Evolutionary conservation across 2,329 filamentous ascomycete genomes (phyloP).

Genomic region (Hortaea werneckii): DNA sequence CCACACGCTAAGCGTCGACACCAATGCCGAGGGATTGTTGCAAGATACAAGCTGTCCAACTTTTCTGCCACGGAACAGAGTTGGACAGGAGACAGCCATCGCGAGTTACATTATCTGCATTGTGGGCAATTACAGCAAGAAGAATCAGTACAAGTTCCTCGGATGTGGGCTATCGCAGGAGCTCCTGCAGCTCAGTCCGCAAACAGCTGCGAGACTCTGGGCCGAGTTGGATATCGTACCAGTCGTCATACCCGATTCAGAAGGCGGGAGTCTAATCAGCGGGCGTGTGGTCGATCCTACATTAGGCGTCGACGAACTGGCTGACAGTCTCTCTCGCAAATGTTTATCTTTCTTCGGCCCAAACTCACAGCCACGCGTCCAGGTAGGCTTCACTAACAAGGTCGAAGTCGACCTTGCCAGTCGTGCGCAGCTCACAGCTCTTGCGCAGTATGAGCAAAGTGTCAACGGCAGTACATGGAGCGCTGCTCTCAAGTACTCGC

Average conservation of each 20-base stretch:
- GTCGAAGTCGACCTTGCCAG: constrained; percentile 63
- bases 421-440: constrained; percentile 49
- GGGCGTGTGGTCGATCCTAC: constrained; percentile 43
- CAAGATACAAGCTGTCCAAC: constrained; percentile 2
- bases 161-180: constrained; percentile 59
- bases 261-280: constrained; percentile 67
- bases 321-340: constrained; percentile 71
- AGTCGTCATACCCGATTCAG: constrained; percentile 50
- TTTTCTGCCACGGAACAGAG: constrained; percentile 4
- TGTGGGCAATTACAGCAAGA: constrained; percentile 50
- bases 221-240: constrained; percentile 66
- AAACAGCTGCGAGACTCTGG: constrained; percentile 63
- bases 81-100: constrained; percentile 4
- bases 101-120: constrained; percentile 48
- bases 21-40: constrained; percentile 1
- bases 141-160: constrained; percentile 63
- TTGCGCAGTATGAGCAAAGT: constrained; percentile 50
- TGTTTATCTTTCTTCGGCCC: constrained; percentile 70
- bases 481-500: constrained; percentile 52
- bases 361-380: constrained; percentile 55
- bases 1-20: constrained; percentile 37
- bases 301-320: constrained; percentile 63
- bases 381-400: constrained; percentile 54
- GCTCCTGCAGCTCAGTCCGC: constrained; percentile 51
- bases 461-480: constrained; percentile 56